Base-by-base conservation (phyloP, 257 asterid species). In the Henckelia pumila region DNA sequence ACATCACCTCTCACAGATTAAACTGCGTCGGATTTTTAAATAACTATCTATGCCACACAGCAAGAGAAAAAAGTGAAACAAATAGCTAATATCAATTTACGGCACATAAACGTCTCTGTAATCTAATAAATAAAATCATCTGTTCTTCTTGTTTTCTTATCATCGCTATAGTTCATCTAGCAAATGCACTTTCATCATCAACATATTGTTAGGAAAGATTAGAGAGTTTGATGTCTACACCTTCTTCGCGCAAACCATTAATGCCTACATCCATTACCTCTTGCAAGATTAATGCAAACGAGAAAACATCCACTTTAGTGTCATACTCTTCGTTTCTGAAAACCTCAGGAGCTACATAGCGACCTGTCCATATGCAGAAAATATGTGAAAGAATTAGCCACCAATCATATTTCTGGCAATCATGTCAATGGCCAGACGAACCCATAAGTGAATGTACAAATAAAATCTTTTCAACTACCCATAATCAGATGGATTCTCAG, bases 311-410 rank as follows among this genome's bases (percentile, higher is more conserved):
- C 74, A 87, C 96, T 76, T 83, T 88, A 14, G 89, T 85, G 73
- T 83, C 96, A 77, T 91, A 91, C 64, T 85, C 97, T 74, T 88
- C 92, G 37, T 87, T 81, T 73, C 75, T 86, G 59, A 83, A 85
- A 81, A 91, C 97, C 83, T 91, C 97, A 59, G 97, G 96, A 76
- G 97, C 96, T 64, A 77, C 74, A 68, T 91, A 91, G 14, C 94
- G 84, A 87, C 93, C 97, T 91, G 79, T 29, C 74, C 67, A 65
- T 26, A 57, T 73, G 25, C 64, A 50, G 23, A 65, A 29, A 26
- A 30, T 11, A 40, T 40, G 50, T 13, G 50, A 35, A 35, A 14
- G 50, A 40, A 3, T 37, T 13, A 66, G 26, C 56, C 69, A 78
- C 28, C 64, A 24, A 25, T 66, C 44, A 77, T 8, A 52, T 47